phyloP scores from a whole-genome alignment of 176 grass and related monocot genomes.

The Areca catechu region DNA sequence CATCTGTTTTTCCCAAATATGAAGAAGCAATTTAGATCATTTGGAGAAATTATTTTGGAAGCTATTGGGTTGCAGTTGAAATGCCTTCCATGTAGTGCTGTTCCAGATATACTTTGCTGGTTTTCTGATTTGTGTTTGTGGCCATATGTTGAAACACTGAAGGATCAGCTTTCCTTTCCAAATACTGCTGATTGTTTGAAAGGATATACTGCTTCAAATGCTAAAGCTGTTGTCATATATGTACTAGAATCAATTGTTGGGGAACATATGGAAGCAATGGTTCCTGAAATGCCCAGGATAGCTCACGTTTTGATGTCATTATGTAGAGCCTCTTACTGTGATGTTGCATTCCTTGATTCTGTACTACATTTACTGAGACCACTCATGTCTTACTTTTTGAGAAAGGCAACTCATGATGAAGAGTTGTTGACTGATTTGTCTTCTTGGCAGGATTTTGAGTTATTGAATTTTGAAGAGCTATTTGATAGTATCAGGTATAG shows the following conservation, averaged over 20 bases:
- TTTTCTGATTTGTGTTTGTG: conserved; percentile 94
- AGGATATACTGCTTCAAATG: conserved; percentile 66
- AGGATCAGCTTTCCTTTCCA: conserved; percentile 37
- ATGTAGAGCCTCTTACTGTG: conserved; percentile 83
- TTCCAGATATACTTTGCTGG: conserved; percentile 90
- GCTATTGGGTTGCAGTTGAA: conserved; percentile 79
- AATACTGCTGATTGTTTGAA: conserved; percentile 44
- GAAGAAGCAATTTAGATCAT: conserved; percentile 49
- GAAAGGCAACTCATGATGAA: conserved; percentile 41
- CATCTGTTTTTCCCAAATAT: conserved; percentile 88
- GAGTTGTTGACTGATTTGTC: conserved; percentile 34
- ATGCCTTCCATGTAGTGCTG: conserved; percentile 53
- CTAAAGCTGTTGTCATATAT: conserved; percentile 81
- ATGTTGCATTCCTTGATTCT: conserved; percentile 82
- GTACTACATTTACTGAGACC: conserved; percentile 66
- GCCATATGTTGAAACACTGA: conserved; percentile 67
- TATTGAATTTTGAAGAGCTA: conserved; percentile 80
- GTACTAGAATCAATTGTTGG: conserved; percentile 67
- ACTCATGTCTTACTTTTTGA: conserved; percentile 61
- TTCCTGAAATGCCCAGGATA: conserved; percentile 82
- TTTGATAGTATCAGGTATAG: conserved; percentile 43
- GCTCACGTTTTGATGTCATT: conserved; percentile 80
- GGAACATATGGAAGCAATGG: conserved; percentile 63
- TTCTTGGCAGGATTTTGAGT: conserved; percentile 57
- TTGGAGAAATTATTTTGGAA: conserved; percentile 83